Conservation (phyloP, 1,139 yeast species). For the Arxiozyma bovina region DNA sequence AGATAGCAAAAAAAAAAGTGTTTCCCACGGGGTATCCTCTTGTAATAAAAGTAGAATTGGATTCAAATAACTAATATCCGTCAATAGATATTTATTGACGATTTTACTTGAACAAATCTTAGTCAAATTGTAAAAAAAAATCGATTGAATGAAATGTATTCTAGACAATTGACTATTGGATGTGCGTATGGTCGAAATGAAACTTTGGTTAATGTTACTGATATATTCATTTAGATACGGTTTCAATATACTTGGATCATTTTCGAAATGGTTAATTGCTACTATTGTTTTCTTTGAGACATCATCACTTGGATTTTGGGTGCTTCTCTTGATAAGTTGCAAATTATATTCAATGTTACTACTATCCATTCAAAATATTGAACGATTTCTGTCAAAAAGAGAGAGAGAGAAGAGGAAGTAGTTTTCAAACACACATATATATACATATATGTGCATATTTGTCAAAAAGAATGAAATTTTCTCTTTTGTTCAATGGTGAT, state of each 20-base stretch:
- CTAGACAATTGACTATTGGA: not conserved
- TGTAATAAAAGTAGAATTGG: constrained; percentile 18
- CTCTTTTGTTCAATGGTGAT: too few species aligned
- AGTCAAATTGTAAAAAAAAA: constrained; percentile 44
- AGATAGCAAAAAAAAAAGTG: constrained; percentile 35
- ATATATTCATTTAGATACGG: constrained; percentile 25
- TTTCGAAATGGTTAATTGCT: constrained; percentile 43
- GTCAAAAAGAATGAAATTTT: too few species aligned
- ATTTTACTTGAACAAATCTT: constrained; percentile 62
- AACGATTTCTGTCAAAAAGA: too few species aligned
- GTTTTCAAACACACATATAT: too few species aligned
- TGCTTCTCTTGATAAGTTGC: constrained; percentile 1
- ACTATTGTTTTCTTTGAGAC: not conserved
- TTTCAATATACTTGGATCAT: constrained; percentile 48
- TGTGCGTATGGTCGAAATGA: not conserved
- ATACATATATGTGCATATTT: too few species aligned
- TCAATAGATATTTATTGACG: constrained; percentile 48
- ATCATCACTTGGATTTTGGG: not conserved
- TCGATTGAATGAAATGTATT: not conserved
- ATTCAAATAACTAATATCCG: constrained; percentile 47
- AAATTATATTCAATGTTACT: not conserved
- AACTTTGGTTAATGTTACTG: not conserved
- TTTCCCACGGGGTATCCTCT: not conserved
- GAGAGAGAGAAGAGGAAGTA: not conserved
- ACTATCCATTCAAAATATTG: not conserved